Conservation (phyloP, 2,329 filamentous ascomycete species). For the Fusarium tricinctum region DNA sequence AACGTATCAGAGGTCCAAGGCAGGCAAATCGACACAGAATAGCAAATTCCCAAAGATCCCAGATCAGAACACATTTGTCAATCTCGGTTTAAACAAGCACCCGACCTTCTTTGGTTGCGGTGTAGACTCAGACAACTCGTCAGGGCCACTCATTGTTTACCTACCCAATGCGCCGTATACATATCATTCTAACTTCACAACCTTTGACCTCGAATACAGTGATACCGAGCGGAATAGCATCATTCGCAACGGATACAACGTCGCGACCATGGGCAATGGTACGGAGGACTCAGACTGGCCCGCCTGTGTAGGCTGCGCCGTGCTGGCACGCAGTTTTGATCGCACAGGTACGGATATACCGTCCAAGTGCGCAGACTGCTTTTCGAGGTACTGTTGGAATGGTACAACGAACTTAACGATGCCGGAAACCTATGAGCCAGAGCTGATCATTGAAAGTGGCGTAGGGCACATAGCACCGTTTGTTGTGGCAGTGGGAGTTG, state of each 20-base stretch:
- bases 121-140: conserved; percentile 54
- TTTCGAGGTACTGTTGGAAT: conserved; percentile 87
- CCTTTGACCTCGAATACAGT: conserved; percentile 75
- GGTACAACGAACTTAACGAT: conserved; percentile 65
- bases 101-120: conserved; percentile 88
- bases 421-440: conserved; percentile 58
- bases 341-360: conserved; percentile 76
- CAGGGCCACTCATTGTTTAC: conserved; percentile 80
- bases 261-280: conserved; percentile 57
- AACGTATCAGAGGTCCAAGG: conserved; percentile 77
- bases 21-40: conserved; percentile 68
- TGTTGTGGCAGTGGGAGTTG: background rate
- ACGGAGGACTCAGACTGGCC: conserved; percentile 80
- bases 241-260: conserved; percentile 84
- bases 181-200: conserved; percentile 78
- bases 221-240: conserved; percentile 76
- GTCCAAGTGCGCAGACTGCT: conserved; percentile 78
- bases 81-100: conserved; percentile 77
- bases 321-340: conserved; percentile 77
- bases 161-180: conserved; percentile 85
- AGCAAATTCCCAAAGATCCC: conserved; percentile 81
- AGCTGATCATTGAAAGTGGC: conserved; percentile 18
- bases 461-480: background rate
- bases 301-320: conserved; percentile 84
- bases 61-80: conserved; percentile 82